Base-by-base conservation (phyloP, 1,139 yeast species). In the Debaryomyces sp. region DNA sequence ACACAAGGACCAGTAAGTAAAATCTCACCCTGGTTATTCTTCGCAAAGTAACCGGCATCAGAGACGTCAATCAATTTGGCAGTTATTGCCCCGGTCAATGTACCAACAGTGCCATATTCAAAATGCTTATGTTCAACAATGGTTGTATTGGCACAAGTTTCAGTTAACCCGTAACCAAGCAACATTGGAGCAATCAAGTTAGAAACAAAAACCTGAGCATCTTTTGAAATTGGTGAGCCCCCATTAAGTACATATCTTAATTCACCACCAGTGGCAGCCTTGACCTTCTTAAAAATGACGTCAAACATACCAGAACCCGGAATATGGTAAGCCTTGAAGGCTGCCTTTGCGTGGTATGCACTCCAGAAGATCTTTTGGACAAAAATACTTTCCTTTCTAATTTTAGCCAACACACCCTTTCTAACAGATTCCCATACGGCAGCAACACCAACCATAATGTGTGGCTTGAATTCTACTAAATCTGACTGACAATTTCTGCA, bases 401-500 rank as follows among this genome's bases (percentile, higher is more conserved):
- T 80, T 72, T 92, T 92, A 48, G 82, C 81, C 54, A 89, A 59
- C 51, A 94, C 88, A 50, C 99, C 99, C 75, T 94, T 94, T 71
- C 96, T 87, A 52, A 94, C 90, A 26, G 87, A 81, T 75, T 94
- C 99, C 97, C 97, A 95, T 48, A 94, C 98, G 2, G 99, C 97
- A 13, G 99, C 98, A 49, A 95, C 99, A 67, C 97, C 99, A 55
- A 91, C 97, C 97, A 94, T 89, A 57, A 94, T 72, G 8, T 97
- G 87, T 52, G 99, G 99, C 67, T 82, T 80, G 71, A 90, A 89
- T 64, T 88, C 91, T 51, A 81, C 81, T 73, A 94, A 82, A 67
- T 94, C 99, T 60, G 97, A 94, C 51, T 81, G 73, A 74, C 96
- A 91, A 72, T 94, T 88, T 63, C 82, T 85, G 64, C 89, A 84